These are phyloP conservation scores for Colletotrichum musicola DNA, from an alignment of 2,329 filamentous ascomycete genomes.

Conservation along the genomic window DNA sequence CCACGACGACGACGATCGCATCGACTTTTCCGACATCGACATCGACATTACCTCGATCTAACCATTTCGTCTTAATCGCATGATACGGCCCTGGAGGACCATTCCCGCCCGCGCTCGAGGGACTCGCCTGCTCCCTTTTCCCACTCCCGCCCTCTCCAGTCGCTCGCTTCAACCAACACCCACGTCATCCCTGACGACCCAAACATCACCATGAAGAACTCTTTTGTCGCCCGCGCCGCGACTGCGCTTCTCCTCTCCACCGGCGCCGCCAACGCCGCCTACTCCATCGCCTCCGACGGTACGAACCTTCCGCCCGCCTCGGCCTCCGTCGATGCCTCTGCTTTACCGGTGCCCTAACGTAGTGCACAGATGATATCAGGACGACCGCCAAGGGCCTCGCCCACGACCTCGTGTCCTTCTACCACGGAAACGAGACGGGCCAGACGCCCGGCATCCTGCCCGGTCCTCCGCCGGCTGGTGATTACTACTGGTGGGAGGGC, in stretches of 20 bases:
- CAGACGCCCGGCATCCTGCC: slow-evolving; percentile 69
- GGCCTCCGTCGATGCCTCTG: background rate
- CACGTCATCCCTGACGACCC: slow-evolving; percentile 18
- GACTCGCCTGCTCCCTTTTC: slow-evolving; percentile 2
- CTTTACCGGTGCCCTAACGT: slow-evolving; percentile 7
- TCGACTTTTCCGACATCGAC: background rate
- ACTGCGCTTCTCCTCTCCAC: slow-evolving; percentile 19
- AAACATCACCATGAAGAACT: slow-evolving; percentile 23
- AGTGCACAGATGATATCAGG: slow-evolving; percentile 59
- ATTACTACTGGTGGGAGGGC: slow-evolving; percentile 83
- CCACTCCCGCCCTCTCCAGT: slow-evolving; percentile 19
- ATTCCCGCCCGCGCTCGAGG: slow-evolving; percentile 19
- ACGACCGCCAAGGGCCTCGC: slow-evolving; percentile 60
- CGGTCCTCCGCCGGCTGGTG: slow-evolving; percentile 61
- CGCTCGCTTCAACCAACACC: slow-evolving; percentile 25
- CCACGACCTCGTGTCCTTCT: slow-evolving; percentile 64
- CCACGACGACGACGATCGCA: background rate
- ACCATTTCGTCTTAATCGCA: slow-evolving; percentile 3
- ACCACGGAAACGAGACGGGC: slow-evolving; percentile 64
- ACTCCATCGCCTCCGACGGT: slow-evolving; percentile 34
- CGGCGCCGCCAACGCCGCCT: slow-evolving; percentile 25
- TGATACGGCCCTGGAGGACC: slow-evolving; percentile 18
- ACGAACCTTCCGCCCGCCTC: slow-evolving; percentile 6
- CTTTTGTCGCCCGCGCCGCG: slow-evolving; percentile 25
- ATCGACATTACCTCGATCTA: background rate